Percentiles rank a stretch among this genome's conserved stretches.
Conservation (phyloP, 192 early-diverging fungal genomes). For the Phlyctochytrium arcticum region DNA sequence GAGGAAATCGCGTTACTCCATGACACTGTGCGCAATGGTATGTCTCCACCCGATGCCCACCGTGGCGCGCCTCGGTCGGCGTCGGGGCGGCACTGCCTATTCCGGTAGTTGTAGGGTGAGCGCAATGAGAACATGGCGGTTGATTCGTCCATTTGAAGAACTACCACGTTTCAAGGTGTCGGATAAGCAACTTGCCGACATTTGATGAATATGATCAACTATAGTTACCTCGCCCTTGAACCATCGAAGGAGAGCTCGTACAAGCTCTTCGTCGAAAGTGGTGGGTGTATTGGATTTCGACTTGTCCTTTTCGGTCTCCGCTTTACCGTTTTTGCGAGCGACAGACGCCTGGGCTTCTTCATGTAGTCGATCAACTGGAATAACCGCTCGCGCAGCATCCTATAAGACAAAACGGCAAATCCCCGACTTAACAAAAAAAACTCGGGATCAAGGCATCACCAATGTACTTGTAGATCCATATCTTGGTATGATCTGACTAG, state of each 20-base stretch:
- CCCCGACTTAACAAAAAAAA: too few species aligned
- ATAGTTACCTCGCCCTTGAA: constrained; percentile 27
- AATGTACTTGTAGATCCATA: too few species aligned
- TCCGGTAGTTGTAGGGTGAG: background rate
- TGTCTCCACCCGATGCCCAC: constrained; percentile 26
- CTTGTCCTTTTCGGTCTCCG: too few species aligned
- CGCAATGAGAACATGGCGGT: constrained; percentile 27
- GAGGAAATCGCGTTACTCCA: constrained; percentile 31
- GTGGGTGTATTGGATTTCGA: background rate
- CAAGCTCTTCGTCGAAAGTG: constrained; percentile 27
- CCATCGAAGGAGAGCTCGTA: constrained; percentile 32
- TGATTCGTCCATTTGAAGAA: constrained; percentile 44
- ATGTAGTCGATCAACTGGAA: constrained; percentile 33
- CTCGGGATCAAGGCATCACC: too few species aligned
- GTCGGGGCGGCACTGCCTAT: constrained; percentile 19
- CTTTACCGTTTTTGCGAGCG: too few species aligned
- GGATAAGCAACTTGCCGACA: background rate
- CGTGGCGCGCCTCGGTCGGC: constrained; percentile 10
- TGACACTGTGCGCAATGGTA: constrained; percentile 26
- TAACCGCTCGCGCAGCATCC: constrained; percentile 26
- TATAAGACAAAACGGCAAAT: too few species aligned
- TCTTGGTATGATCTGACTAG: too few species aligned
- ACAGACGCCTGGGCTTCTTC: constrained; percentile 16
- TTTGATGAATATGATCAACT: background rate
- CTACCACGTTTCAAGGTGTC: background rate